Conservation (phyloP, 345 rosid genomes). For the Triadica sebifera region DNA sequence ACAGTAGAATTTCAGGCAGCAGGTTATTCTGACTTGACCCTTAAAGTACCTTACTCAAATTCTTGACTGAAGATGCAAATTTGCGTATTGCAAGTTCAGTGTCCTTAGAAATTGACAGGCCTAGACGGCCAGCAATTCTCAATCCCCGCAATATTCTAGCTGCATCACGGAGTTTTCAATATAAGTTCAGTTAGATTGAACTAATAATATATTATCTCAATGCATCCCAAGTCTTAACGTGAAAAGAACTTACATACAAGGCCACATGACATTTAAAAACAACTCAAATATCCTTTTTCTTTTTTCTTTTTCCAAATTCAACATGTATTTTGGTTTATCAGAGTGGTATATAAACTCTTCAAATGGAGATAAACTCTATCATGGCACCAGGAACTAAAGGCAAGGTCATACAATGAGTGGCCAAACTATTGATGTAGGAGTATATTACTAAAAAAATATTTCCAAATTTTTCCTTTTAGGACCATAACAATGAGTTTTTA, state of each 20-base stretch:
- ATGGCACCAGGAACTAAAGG: neutral
- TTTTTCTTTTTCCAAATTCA: neutral
- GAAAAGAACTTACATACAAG: constrained; percentile 7
- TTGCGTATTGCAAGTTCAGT: constrained; percentile 58
- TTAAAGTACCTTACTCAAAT: constrained; percentile 60
- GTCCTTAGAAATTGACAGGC: constrained; percentile 65
- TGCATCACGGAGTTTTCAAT: constrained; percentile 32
- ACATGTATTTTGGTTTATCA: neutral
- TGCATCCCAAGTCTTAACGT: constrained; percentile 15
- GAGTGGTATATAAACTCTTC: neutral
- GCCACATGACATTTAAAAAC: neutral
- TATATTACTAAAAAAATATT: no score
- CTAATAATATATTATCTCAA: constrained; percentile 9
- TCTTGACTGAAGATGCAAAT: constrained; percentile 51
- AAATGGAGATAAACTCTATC: neutral
- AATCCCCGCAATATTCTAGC: constrained; percentile 91
- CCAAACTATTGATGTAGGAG: neutral
- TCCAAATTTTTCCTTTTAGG: neutral
- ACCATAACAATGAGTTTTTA: no score
- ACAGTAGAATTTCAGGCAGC: constrained; percentile 7
- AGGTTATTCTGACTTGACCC: constrained; percentile 2
- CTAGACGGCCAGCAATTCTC: constrained; percentile 86
- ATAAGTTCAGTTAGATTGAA: constrained; percentile 16
- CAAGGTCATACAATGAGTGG: neutral
- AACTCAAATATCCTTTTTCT: neutral